Conservation (phyloP, 345 rosid species). For the Gossypium australe region DNA sequence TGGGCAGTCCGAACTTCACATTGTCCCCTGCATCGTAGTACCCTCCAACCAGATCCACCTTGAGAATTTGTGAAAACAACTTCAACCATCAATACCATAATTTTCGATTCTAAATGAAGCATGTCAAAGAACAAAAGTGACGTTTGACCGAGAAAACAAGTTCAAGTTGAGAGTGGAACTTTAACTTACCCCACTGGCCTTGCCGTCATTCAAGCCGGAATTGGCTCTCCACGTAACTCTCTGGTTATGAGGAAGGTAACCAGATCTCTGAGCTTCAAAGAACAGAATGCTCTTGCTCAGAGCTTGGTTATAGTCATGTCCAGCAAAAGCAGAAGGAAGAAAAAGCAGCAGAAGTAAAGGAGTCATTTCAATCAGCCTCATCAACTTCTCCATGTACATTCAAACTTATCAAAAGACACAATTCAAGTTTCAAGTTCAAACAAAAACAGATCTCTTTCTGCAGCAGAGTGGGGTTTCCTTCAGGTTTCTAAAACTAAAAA, state of each 20-base stretch:
- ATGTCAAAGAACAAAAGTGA: too few relatives aligned
- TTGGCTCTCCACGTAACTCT: slow-evolving; percentile 88
- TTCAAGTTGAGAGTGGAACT: not conserved
- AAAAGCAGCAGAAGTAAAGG: slow-evolving; percentile 50
- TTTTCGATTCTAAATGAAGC: not conserved
- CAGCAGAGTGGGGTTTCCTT: slow-evolving; percentile 6
- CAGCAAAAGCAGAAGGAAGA: slow-evolving; percentile 56
- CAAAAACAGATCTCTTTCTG: slow-evolving; percentile 15
- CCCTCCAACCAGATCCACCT: slow-evolving; percentile 98
- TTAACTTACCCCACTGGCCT: slow-evolving; percentile 85
- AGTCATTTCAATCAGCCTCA: slow-evolving; percentile 30
- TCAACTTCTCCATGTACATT: slow-evolving; percentile 28
- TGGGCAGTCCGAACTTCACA: slow-evolving; percentile 96
- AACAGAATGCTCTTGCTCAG: slow-evolving; percentile 89
- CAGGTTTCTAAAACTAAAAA: slow-evolving; percentile 5
- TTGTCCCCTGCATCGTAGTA: slow-evolving; percentile 99
- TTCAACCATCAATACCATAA: not conserved
- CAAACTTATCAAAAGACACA: not conserved
- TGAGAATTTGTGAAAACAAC: not conserved
- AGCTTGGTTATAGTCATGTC: slow-evolving; percentile 91
- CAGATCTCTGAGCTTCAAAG: slow-evolving; percentile 99
- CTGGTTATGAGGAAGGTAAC: slow-evolving; percentile 75
- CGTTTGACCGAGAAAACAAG: not conserved
- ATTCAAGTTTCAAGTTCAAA: not conserved
- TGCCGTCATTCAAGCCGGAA: slow-evolving; percentile 91